Percentiles rank a stretch among this genome's conserved stretches.
These are phyloP conservation scores for Thinopyrum elongatum DNA, from an alignment of 176 grass and related monocot species.

Conservation along the genomic window DNA sequence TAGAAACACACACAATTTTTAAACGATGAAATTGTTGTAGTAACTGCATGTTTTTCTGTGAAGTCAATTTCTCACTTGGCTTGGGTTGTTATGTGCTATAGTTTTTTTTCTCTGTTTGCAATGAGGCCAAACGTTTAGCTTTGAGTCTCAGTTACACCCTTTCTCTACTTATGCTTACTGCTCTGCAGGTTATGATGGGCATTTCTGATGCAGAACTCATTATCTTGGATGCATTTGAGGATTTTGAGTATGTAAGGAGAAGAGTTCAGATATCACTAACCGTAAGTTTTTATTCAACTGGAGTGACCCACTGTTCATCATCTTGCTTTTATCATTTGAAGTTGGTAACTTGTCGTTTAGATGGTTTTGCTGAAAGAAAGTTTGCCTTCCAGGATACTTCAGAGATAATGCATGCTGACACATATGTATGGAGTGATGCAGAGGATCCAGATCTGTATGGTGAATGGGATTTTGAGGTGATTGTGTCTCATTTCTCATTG, in stretches of 20 bases:
- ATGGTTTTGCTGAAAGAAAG: slow-evolving; percentile 19
- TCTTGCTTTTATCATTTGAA: not conserved
- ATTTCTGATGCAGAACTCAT: slow-evolving; percentile 71
- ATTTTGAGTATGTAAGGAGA: slow-evolving; percentile 77
- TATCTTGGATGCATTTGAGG: slow-evolving; percentile 81
- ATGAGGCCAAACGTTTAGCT: not conserved
- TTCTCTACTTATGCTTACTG: not conserved
- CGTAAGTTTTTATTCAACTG: slow-evolving; percentile 43
- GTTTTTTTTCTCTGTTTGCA: not conserved
- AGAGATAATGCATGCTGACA: slow-evolving; percentile 60
- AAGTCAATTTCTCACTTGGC: not conserved
- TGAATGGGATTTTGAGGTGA: slow-evolving; percentile 98
- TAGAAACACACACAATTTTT: not conserved
- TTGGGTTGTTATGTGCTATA: not conserved
- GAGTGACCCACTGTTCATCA: not conserved
- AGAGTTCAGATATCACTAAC: slow-evolving; percentile 69
- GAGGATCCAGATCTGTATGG: slow-evolving; percentile 76
- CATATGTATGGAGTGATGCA: slow-evolving; percentile 77
- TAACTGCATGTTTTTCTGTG: not conserved
- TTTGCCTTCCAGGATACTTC: slow-evolving; percentile 47
- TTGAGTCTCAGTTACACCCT: not conserved
- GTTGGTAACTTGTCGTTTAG: not conserved
- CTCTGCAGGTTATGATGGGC: slow-evolving; percentile 56
- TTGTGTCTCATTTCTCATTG: not conserved
- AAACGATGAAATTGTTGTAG: not conserved